phyloP scores from a whole-genome alignment of 768 basidiomycete genomes.

The Steccherinum ochraceum region DNA sequence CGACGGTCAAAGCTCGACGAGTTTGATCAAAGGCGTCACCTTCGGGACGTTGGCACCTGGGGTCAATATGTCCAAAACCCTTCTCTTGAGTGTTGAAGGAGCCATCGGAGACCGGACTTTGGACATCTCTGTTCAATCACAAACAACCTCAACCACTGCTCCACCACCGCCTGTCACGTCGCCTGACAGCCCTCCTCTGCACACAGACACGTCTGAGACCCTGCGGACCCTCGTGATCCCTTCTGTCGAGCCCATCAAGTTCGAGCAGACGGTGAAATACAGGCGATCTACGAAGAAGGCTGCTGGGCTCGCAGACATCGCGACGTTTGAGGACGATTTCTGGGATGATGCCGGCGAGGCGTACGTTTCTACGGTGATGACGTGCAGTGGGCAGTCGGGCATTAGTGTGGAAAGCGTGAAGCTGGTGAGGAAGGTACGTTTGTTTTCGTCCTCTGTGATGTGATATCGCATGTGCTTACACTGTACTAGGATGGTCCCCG shows the following conservation, averaged over 20 bases:
- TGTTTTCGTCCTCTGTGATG: background rate
- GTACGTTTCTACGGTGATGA: conserved; percentile 43
- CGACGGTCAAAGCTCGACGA: conserved; percentile 57
- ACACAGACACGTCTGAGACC: conserved; percentile 44
- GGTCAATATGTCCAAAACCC: conserved; percentile 47
- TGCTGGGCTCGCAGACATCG: conserved; percentile 46
- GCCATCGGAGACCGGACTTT: conserved; percentile 65
- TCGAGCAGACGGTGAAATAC: conserved; percentile 51
- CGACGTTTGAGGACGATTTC: conserved; percentile 43
- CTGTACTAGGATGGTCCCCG: conserved; percentile 32
- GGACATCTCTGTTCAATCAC: conserved; percentile 76
- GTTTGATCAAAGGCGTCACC: conserved; percentile 66
- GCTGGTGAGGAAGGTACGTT: conserved; percentile 40
- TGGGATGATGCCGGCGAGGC: conserved; percentile 58
- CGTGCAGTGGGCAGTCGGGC: conserved; percentile 30
- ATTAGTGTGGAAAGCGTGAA: conserved; percentile 45
- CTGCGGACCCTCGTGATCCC: conserved; percentile 63
- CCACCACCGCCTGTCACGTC: conserved; percentile 8
- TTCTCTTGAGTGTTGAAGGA: conserved; percentile 58
- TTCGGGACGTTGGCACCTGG: conserved; percentile 63
- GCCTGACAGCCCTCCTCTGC: conserved; percentile 20
- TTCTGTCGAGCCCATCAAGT: conserved; percentile 54
- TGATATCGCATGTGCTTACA: conserved; percentile 1
- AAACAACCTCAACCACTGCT: conserved; percentile 19
- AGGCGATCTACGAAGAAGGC: conserved; percentile 33